Evolutionary conservation across 176 grass and related monocot species (phyloP), one percentile per base, ranked within the genome.

Genomic region (Aegilops bicornis): DNA sequence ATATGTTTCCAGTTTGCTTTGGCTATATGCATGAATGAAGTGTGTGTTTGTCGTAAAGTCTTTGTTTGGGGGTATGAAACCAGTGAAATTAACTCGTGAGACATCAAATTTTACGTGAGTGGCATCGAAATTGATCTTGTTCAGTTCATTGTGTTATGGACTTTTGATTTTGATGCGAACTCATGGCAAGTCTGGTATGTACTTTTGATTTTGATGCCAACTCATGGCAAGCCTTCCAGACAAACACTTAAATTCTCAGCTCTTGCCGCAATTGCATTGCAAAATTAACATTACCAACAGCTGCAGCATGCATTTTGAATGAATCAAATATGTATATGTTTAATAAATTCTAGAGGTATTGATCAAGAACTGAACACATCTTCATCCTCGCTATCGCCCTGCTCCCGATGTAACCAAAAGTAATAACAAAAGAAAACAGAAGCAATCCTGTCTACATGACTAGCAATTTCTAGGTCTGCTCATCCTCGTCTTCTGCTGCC

Each of bases 381-480:
- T 52, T 58, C 54, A 58, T 58, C 54, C 54, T 58, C 45, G 61
- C 45, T 70, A 7, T 63, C 22, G 39, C 9, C 19, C 24, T 43
- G 4, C 69, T 29, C 24, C 23, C 19, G 16, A 2, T 40, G 79
- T 43, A 67, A 66, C 32, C 6, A 69, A 37, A 74, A 7, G 32
- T 76, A 85, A 72, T 67, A 85, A 72, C 11, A n/a, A 47, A 37
- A 76, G 42, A 39, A 62, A 50, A 31, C 22, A 52, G 32, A 80
- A 45, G 25, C 11, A 25, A 68, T 6, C 13, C 9, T 2, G 24
- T 19, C 63, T 39, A 33, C 32, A 56, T 15, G 17, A 65, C 23
- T 27, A 35, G 19, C 33, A 29, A 27, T 23, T 69, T 72, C 76
- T 88, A 95, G 68, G 20, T 54, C 61, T 90, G 83, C 43, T 91